Evolutionary conservation across 2,329 filamentous ascomycete genomes (phyloP).

Genomic region (Penicillium sp.): DNA sequence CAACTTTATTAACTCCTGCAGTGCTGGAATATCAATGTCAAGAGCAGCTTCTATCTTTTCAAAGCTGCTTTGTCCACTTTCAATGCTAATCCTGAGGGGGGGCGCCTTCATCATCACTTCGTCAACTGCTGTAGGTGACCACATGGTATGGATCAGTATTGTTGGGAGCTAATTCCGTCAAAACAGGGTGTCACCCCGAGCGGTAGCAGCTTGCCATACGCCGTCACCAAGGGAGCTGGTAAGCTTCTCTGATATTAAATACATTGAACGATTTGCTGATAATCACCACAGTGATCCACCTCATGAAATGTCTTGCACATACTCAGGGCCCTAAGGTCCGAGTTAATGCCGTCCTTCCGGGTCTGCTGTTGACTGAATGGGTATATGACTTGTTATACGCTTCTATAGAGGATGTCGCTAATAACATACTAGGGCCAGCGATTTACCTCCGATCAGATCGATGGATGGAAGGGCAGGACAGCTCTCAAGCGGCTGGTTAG

Average conservation of each 20-base stretch:
- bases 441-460: conserved; percentile 58
- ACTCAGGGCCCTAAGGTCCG: conserved; percentile 62
- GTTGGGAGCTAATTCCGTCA: background rate
- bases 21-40: conserved; percentile 64
- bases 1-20: conserved; percentile 19
- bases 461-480: conserved; percentile 54
- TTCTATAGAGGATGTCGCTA: background rate
- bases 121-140: conserved; percentile 54
- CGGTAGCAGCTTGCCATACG: conserved; percentile 66
- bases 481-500: conserved; percentile 59
- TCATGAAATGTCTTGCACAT: conserved; percentile 63
- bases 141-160: background rate
- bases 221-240: conserved; percentile 74
- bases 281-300: conserved; percentile 52
- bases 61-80: conserved; percentile 59
- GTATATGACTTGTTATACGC: conserved; percentile 30
- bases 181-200: conserved; percentile 47
- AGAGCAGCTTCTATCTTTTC: conserved; percentile 54
- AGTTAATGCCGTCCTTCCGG: conserved; percentile 64
- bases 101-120: conserved; percentile 64
- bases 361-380: conserved; percentile 68
- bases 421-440: conserved; percentile 47
- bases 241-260: conserved; percentile 13
- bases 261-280: background rate
- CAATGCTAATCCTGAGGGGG: conserved; percentile 61